Evolutionary conservation across 805 yeast species (phyloP).

Genomic region (Nakazawaea populi): DNA sequence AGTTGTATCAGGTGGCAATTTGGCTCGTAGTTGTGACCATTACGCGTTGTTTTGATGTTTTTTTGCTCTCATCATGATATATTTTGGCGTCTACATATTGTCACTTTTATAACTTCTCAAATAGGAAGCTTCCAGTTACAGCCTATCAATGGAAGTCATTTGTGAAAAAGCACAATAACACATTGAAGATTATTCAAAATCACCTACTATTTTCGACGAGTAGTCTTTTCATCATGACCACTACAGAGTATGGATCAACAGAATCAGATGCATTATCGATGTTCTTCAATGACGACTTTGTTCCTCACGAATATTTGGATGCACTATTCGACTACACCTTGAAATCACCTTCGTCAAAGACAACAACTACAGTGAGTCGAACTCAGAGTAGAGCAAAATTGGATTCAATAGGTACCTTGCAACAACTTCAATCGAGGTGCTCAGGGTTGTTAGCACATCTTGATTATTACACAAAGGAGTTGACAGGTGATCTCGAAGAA

Average conservation of each 20-base stretch:
- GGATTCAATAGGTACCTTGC: conserved; percentile 20
- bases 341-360: conserved; percentile 9
- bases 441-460: conserved; percentile 50
- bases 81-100: not conserved
- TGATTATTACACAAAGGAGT: conserved; percentile 56
- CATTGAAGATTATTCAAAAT: no score
- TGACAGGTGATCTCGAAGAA: conserved; percentile 46
- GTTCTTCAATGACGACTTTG: conserved; percentile 65
- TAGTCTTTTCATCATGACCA: conserved; percentile 2
- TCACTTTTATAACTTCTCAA: not conserved
- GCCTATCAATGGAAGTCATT: not conserved
- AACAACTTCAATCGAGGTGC: conserved; percentile 40
- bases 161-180: not conserved
- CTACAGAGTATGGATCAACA: conserved; percentile 7
- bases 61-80: not conserved
- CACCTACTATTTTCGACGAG: not conserved
- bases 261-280: conserved; percentile 46
- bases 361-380: conserved; percentile 3
- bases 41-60: conserved; percentile 6
- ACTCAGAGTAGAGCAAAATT: conserved; percentile 11
- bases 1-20: not conserved
- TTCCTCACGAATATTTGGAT: conserved; percentile 60
- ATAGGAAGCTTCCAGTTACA: not conserved
- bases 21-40: no score
- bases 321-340: conserved; percentile 45